Evolutionary conservation across 202 grass and related monocot species (phyloP), one percentile per base, ranked within the genome.

Genomic region (Cymbopogon flexuosus): DNA sequence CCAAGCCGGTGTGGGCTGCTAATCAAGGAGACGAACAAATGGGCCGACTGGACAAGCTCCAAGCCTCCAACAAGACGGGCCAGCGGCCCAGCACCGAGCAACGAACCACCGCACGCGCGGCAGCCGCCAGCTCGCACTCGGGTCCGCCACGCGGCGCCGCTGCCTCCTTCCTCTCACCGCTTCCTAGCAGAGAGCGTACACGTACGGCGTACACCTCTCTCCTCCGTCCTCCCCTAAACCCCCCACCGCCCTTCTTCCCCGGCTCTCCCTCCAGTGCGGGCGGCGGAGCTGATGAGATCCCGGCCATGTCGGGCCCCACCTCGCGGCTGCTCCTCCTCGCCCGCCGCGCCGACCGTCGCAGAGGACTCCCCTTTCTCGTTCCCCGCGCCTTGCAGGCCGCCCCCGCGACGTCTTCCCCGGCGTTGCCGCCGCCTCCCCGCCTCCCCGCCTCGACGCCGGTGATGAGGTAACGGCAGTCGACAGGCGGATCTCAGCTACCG

Each of bases 271-370:
- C 33, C 45, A 30, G 23, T 12, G 34, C 35, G 11, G 27, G 35
- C 42, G 37, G 37, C 60, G 73, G 72, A 73, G 70, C 79, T n/a
- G 60, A 88, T 85, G 84, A 81, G 78, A 85, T 81, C 86, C 29
- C 61, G 39, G 47, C 42, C 85, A 87, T 90, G 87, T 47, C 76
- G 79, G 87, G 86, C 75, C 80, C 79, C 9, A 87, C 84, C 24
- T 76, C 83, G 58, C 83, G 47, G 36, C 63, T 81, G 67, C 67
- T 74, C 84, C 61, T 59, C 56, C 62, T 84, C 33, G 14, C 76
- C 11, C 76, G 76, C 70, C 61, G 49, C 47, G 19, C 65, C 37
- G 74, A 37, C 37, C 42, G 45, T 33, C 1, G 8, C 12, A 21
- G 34, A 52, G 42, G 15, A 78, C 76, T 45, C 46, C 66, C 16